Conservation (phyloP, 176 grass and related monocot genomes). For the Carex littledalei region DNA sequence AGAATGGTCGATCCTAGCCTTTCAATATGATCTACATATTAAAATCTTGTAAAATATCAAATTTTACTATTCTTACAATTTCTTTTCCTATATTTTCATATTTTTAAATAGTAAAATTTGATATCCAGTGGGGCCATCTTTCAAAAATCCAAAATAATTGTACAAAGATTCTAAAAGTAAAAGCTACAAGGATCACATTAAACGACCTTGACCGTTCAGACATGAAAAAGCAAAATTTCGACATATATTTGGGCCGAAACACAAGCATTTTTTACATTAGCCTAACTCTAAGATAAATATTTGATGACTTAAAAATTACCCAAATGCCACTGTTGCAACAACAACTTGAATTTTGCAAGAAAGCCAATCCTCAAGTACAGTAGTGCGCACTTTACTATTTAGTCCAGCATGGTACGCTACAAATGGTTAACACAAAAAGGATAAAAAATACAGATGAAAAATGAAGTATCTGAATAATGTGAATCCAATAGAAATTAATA, state of each 20-base stretch:
- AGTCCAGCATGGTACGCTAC: constrained; percentile 91
- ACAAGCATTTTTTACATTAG: neutral
- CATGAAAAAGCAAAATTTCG: neutral
- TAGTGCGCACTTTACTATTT: constrained; percentile 63
- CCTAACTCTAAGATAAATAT: neutral
- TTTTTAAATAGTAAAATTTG: neutral
- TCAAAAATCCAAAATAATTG: neutral
- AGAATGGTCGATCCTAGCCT: neutral
- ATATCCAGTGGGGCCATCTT: neutral
- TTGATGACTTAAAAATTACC: constrained; percentile 44
- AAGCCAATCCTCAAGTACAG: constrained; percentile 87
- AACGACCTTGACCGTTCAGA: neutral
- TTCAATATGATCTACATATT: neutral
- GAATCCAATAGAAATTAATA: constrained; percentile 15
- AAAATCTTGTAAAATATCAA: neutral
- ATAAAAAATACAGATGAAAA: constrained; percentile 2
- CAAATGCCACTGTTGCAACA: constrained; percentile 95
- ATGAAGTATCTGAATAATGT: constrained; percentile 9
- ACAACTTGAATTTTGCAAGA: constrained; percentile 89
- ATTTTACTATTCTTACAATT: neutral
- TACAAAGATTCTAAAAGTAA: neutral
- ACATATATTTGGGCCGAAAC: no score
- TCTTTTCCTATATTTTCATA: neutral
- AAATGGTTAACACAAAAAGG: constrained; percentile 22
- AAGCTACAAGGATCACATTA: neutral